Conservation (phyloP, 352 stramenopile species). For the Pythium brachiatum region DNA sequence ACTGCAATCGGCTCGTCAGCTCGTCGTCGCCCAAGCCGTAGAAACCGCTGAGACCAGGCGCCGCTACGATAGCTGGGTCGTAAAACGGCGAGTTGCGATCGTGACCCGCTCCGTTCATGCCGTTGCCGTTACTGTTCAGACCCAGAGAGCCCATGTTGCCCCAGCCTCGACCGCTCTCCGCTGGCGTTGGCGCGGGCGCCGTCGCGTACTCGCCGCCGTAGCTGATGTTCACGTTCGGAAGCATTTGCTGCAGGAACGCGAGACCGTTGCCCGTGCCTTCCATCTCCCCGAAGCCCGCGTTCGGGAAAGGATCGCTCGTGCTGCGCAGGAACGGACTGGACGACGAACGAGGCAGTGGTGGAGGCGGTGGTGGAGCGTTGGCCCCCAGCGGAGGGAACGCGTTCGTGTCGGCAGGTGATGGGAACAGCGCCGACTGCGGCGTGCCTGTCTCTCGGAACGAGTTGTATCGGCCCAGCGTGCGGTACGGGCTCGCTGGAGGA, state of each 20-base stretch:
- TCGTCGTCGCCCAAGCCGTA: constrained; percentile 37
- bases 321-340: constrained; percentile 13
- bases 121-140: constrained; percentile 24
- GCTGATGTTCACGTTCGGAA: constrained; percentile 88
- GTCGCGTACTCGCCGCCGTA: constrained; percentile 67
- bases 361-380: not conserved
- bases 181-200: constrained; percentile 1
- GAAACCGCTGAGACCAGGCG: constrained; percentile 22
- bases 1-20: constrained; percentile 19
- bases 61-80: constrained; percentile 49
- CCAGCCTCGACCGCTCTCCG: constrained; percentile 18
- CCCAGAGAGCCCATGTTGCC: constrained; percentile 24
- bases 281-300: not conserved
- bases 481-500: constrained; percentile 12
- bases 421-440: constrained; percentile 21
- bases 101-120: not conserved
- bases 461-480: constrained; percentile 7
- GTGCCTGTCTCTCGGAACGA: constrained; percentile 12
- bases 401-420: constrained; percentile 8
- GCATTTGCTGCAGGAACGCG: constrained; percentile 85
- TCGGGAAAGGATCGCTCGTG: constrained; percentile 13
- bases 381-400: constrained; percentile 16
- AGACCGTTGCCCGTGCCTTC: constrained; percentile 31
- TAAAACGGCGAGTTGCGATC: constrained; percentile 31
- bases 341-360: constrained; percentile 3